Evolutionary conservation across 257 asterid genomes (phyloP), one percentile per base, ranked within the genome.

Genomic region (Salvia splendens): DNA sequence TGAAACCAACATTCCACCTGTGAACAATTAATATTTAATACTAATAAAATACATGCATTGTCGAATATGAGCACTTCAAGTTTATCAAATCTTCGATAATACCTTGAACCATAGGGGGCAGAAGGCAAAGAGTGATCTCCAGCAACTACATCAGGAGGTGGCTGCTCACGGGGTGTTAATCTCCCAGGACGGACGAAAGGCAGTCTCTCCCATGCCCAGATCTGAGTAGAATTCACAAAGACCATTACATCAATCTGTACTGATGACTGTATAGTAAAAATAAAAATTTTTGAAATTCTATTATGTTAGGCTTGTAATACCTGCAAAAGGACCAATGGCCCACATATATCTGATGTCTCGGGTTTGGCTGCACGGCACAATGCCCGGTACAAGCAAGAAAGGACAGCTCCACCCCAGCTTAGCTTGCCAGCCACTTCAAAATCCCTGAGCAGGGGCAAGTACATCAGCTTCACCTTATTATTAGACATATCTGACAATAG

Each of bases 161-260:
- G 83, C 73, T 82, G 86, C 73, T 69, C 83, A 57, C 82, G 85
- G 12, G 96, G 96, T 66, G 83, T 77, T 68, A 88, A 75, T 78
- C 89, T 84, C 74, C 91, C 96, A 4, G 96, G 94, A 49, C 96
- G 94, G 61, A 86, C 67, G 65, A 86, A 83, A 35, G 94, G 89
- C 55, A 89, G 71, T 71, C 96, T 84, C 85, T 89, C 96, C 96
- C 96, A 86, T 5, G 94, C 91, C 96, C 96, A 89, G 55, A 89
- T 79, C 94, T 88, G 77, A 69, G 46, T 41, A 49, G 75, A 24
- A 64, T 32, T 46, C 32, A 58, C 28, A 47, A 17, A 75, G 53
- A 35, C 59, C 64, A 75, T 56, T 32, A 46, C 6, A 74, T 65
- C 41, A 72, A 67, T 68, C 49, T 11, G 51, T 60, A 33, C 59